Conservation (phyloP, 768 basidiomycete genomes). For the Mycena sanguinolenta region DNA sequence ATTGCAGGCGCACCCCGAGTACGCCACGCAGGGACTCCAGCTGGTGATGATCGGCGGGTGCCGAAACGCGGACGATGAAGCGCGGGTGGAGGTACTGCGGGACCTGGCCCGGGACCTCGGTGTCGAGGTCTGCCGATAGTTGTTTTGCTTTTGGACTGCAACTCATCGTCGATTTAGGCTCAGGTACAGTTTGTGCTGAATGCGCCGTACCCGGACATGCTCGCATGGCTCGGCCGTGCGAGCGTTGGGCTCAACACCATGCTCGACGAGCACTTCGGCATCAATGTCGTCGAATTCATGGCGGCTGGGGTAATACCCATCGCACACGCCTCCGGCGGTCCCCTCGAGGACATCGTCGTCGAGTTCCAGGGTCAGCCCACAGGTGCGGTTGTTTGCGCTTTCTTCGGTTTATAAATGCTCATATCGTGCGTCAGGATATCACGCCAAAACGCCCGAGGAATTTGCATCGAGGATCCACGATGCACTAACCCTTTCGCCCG, state of each 20-base stretch:
- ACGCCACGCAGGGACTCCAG: conserved; percentile 57
- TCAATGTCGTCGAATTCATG: conserved; percentile 98
- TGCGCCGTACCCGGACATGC: conserved; percentile 79
- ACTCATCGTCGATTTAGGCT: conserved; percentile 1
- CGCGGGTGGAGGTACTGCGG: conserved; percentile 74
- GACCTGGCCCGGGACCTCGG: conserved; percentile 70
- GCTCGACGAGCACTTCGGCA: conserved; percentile 99
- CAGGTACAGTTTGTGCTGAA: conserved; percentile 87
- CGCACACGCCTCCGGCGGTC: conserved; percentile 93
- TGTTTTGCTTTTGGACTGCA: not conserved
- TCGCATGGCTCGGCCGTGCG: conserved; percentile 78
- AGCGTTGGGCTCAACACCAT: conserved; percentile 95
- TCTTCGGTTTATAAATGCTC: not conserved
- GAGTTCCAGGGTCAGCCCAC: conserved; percentile 80
- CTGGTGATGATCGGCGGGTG: conserved; percentile 89
- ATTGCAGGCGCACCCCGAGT: conserved; percentile 70
- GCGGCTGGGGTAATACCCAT: conserved; percentile 95
- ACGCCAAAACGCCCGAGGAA: conserved; percentile 73
- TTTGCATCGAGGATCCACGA: conserved; percentile 79
- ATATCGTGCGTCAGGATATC: conserved; percentile 68
- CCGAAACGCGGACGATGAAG: conserved; percentile 82
- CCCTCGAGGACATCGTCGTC: conserved; percentile 90
- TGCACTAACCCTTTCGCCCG: conserved; percentile 68
- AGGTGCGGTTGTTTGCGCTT: conserved; percentile 54
- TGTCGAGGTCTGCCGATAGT: conserved; percentile 65